phyloP scores from a whole-genome alignment of 345 rosid species.

The thale cress (Arabidopsis thaliana) region TAIR10.1 NC_003070.9:2447501-2448000 shows the following conservation, averaged over 20 bases:
- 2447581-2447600: slow-evolving; percentile 17
- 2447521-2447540: slow-evolving; percentile 12
- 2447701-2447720: neutral
- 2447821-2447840: slow-evolving; percentile 28
- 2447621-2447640: slow-evolving; percentile 10
- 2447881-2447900: slow-evolving; percentile 92
- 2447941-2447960: slow-evolving; percentile 58
- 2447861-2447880: slow-evolving; percentile 90
- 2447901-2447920: slow-evolving; percentile 67
- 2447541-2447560: slow-evolving; percentile 20
- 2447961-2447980: slow-evolving; percentile 11
- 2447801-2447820: slow-evolving; percentile 10
- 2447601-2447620: slow-evolving; percentile 5
- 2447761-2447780: slow-evolving; percentile 17
- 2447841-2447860: slow-evolving; percentile 98
- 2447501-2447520: neutral
- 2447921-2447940: slow-evolving; percentile 82
- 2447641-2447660: slow-evolving; percentile 5
- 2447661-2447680: slow-evolving; percentile 22
- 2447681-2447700: slow-evolving; percentile 10
- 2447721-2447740: slow-evolving; percentile 17
- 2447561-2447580: slow-evolving; percentile 2
- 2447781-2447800: slow-evolving; percentile 13
- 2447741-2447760: slow-evolving; percentile 17
- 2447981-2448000: slow-evolving; percentile 21